Base-by-base conservation (phyloP, 2,329 filamentous ascomycete genomes). In the Diaporthe sp. region DNA sequence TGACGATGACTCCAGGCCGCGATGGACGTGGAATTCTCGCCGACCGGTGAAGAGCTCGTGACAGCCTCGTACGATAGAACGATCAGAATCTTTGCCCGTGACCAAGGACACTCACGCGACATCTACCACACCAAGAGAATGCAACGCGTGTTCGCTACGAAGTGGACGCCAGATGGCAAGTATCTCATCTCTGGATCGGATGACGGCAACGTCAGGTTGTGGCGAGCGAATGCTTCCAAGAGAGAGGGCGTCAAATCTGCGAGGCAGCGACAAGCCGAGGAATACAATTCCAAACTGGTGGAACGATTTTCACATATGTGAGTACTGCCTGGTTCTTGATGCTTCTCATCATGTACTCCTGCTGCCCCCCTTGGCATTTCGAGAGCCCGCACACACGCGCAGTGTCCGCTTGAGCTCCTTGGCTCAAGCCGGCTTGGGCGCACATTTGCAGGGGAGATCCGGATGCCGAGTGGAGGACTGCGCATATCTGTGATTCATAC, bases 71-170 rank as follows among this genome's bases (percentile, higher is more conserved):
- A 97, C 85, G 95, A 97, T 82, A 92, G 95, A 77, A 98, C 95
- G 6, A 89, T 99, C 71, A 92, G 97, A 70, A 87, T 98, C 68
- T 98, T 95, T 94, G 92, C 92, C 82, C 90, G 94, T 74, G 91
- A 93, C 78, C 88, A 93, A 77, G 96, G 96, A 34, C 95, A 97
- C 84, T 96, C 94, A 19, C 90, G 96, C 79, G 97, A 99, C 82
- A 92, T 98, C 67, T 99, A 98, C 96, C 31, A 98, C 98, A 98
- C 97, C 25, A 98, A 98, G 86, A 92, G 97, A 78, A 98, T 98
- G 96, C 96, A 98, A 87, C 91, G 96, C 79, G 95, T 98, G 74
- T 97, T 97, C 86, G 93, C 93, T 13, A 92, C 92, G 65, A 91
- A 91, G 77, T 98, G 94, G 89, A 97, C 95, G 0, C 94, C 95